These are phyloP conservation scores for Saururus chinensis DNA, from an alignment of 164 flowering plant genomes.

Conservation along the genomic window DNA sequence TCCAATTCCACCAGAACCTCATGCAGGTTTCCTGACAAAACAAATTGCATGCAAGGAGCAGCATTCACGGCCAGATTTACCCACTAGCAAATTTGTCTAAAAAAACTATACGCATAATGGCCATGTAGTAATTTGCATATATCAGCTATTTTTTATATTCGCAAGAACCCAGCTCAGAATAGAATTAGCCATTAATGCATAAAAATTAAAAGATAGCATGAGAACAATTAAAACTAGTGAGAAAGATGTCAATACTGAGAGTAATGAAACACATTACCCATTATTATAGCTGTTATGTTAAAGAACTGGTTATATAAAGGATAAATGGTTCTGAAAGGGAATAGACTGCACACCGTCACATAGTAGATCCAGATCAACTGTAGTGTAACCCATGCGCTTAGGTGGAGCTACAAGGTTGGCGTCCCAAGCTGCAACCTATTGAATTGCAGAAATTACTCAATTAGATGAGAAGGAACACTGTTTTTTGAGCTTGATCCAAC, in stretches of 20 bases:
- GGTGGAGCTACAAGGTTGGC: conserved; percentile 96
- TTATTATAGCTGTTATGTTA: too few relatives aligned
- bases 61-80: too few relatives aligned
- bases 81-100: too few relatives aligned
- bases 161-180: background rate
- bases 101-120: too few relatives aligned
- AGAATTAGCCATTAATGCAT: background rate
- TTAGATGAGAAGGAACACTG: background rate
- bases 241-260: too few relatives aligned
- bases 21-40: conserved; percentile 56
- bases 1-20: conserved; percentile 73
- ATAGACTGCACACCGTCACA: conserved; percentile 62
- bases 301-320: background rate
- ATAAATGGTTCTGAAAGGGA: too few relatives aligned
- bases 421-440: conserved; percentile 97
- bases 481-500: background rate
- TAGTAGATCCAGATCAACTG: conserved; percentile 41
- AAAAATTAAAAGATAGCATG: background rate
- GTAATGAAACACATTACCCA: too few relatives aligned
- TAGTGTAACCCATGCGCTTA: conserved; percentile 93
- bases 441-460: conserved; percentile 1
- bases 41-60: background rate
- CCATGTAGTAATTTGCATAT: too few relatives aligned
- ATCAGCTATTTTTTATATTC: background rate
- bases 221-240: background rate